These are phyloP conservation scores for Leishmania mexicana DNA, from an alignment of 208 protist genomes.

Conservation along the genomic window DNA sequence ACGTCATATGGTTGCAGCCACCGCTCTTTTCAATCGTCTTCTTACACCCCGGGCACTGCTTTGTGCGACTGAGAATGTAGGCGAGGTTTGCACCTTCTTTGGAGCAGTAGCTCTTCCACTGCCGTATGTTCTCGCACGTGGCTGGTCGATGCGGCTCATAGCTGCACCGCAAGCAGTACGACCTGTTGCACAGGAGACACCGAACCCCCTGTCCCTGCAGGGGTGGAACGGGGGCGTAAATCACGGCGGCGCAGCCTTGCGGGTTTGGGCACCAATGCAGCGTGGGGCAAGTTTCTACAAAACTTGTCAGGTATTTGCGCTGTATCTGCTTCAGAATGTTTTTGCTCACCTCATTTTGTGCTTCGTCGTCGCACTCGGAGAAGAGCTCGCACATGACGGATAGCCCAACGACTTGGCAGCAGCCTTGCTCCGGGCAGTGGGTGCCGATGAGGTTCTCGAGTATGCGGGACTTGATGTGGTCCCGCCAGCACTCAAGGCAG, in stretches of 20 bases:
- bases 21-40: constrained; percentile 90
- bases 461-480: constrained; percentile 29
- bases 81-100: constrained; percentile 57
- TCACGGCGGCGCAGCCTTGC: constrained; percentile 48
- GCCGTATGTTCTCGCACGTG: constrained; percentile 48
- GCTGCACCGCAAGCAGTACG: constrained; percentile 66
- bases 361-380: neutral
- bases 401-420: constrained; percentile 34
- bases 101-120: constrained; percentile 51
- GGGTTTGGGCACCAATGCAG: constrained; percentile 84
- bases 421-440: constrained; percentile 24
- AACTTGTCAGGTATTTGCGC: constrained; percentile 29
- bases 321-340: constrained; percentile 15
- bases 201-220: constrained; percentile 38
- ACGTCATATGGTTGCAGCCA: constrained; percentile 94
- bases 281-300: constrained; percentile 23
- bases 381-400: constrained; percentile 24
- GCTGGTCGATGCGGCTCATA: constrained; percentile 45
- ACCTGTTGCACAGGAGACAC: constrained; percentile 51
- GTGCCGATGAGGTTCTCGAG: constrained; percentile 24
- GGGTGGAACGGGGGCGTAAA: constrained; percentile 39
- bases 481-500: constrained; percentile 41
- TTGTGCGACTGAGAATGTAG: constrained; percentile 66
- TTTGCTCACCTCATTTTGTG: neutral
- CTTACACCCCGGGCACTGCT: constrained; percentile 76